phyloP scores from a whole-genome alignment of 495 filamentous ascomycete species.

The Lophiostoma macrostomum region DNA sequence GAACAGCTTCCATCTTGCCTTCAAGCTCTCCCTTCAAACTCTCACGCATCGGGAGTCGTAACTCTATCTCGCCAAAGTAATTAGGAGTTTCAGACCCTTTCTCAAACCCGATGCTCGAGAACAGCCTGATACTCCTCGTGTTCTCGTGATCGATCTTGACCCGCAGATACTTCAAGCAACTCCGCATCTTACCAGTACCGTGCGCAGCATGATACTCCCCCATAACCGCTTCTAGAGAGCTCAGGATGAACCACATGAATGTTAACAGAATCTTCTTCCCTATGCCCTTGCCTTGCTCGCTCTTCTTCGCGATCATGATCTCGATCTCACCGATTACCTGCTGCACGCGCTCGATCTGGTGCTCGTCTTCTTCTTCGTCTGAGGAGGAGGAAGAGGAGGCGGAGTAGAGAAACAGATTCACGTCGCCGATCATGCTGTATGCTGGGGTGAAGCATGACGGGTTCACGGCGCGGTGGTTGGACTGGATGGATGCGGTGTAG shows the following conservation, averaged over 20 bases:
- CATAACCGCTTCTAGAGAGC: constrained; percentile 51
- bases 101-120: constrained; percentile 57
- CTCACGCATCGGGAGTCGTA: constrained; percentile 40
- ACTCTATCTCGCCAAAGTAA: constrained; percentile 67
- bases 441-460: too few relatives aligned
- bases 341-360: constrained; percentile 34
- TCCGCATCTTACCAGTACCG: neutral
- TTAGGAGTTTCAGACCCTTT: constrained; percentile 50
- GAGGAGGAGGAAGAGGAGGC: too few relatives aligned
- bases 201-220: constrained; percentile 50
- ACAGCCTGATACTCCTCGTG: constrained; percentile 54
- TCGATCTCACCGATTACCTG: constrained; percentile 70
- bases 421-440: constrained; percentile 71
- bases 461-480: neutral
- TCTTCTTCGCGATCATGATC: constrained; percentile 74
- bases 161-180: constrained; percentile 44
- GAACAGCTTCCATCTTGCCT: constrained; percentile 1
- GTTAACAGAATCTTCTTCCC: constrained; percentile 63
- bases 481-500: neutral
- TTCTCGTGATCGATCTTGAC: constrained; percentile 62
- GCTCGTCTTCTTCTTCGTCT: constrained; percentile 46
- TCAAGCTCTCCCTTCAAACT: neutral
- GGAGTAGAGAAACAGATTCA: constrained; percentile 75
- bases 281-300: constrained; percentile 59
- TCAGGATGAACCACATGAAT: constrained; percentile 64